Evolutionary conservation across 805 yeast genomes (phyloP), one percentile per base, ranked within the genome.

Genomic region (Candida silvicultrix): DNA sequence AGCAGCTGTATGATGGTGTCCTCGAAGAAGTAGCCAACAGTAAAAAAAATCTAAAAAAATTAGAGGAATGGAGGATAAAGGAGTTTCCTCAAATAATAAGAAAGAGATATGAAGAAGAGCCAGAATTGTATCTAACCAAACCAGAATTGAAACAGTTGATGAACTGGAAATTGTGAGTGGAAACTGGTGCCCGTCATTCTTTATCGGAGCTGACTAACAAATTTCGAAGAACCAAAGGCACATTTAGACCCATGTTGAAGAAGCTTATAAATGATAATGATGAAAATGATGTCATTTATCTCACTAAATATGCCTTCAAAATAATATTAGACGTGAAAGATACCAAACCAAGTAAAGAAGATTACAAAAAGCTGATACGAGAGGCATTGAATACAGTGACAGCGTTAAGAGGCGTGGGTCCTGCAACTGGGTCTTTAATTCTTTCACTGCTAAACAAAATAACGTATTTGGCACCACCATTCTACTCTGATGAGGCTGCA

Each of bases 401-500:
- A 8, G 42, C 42, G 2, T 40, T 59, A 11, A 16, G 59, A 39
- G 62, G 63, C 2, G 60, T 59, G 5, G 62, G 63, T 0, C 63
- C 63, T 2, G 63, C 63, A 1, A 59, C 62, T 2, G 60, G 54
- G 1, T 59, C 63, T 1, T 32, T 59, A 20, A 25, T 59, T 2
- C 43, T 59, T 2, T 58, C 61, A 2, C 20, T 49, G 4, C 34
- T 58, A 18, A 41, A 40, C 11, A 40, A 38, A 10, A 47, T 55
- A n/a, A 49, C 54, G 0, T 32, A 10, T 0, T n/a, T 35, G 3
- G 57, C 62, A 3, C 63, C 63, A 9, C 59, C 61, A 8, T 59
- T 57, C 40, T 59, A 45, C 45, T 55, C 60, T 9, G 63, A 59
- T 41, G 63, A 59, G 41, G 45, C 53, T 8, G 63, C 60, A 0